A percentile compares a stretch with the other conserved stretches of the same genome.
Conservation (phyloP, 2,329 filamentous ascomycete genomes). For the Bipolaris sorokiniana region DNA sequence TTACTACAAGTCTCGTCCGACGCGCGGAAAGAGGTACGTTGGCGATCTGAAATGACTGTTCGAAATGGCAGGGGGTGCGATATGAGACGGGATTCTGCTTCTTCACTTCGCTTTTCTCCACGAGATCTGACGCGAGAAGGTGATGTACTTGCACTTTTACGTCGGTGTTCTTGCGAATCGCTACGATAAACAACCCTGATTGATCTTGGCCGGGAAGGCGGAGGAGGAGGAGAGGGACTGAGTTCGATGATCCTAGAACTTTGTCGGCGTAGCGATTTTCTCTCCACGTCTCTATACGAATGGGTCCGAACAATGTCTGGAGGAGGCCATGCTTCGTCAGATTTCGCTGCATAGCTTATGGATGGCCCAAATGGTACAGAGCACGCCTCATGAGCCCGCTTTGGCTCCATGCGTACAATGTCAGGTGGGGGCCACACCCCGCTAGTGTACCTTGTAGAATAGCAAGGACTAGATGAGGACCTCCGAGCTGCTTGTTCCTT, state of each 20-base stretch:
- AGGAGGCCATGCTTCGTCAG: constrained; percentile 32
- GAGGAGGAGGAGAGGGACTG: constrained; percentile 27
- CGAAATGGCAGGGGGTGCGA: constrained; percentile 35
- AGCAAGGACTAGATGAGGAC: constrained; percentile 31
- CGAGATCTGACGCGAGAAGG: constrained; percentile 13
- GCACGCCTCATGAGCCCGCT: constrained; percentile 3
- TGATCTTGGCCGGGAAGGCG: constrained; percentile 21
- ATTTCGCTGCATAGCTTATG: constrained; percentile 9
- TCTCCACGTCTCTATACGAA: constrained; percentile 22
- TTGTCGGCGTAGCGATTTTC: constrained; percentile 12
- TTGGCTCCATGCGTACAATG: constrained; percentile 17
- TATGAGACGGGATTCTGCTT: constrained; percentile 32
- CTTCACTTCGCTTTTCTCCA: constrained; percentile 18
- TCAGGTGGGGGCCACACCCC: constrained; percentile 29
- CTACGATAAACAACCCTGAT: constrained; percentile 23
- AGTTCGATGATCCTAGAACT: constrained; percentile 32
- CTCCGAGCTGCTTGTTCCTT: constrained; percentile 20
- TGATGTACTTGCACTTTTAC: constrained; percentile 21
- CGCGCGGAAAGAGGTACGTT: constrained; percentile 16
- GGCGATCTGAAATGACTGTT: constrained; percentile 28
- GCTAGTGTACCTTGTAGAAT: constrained; percentile 23
- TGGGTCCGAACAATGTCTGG: constrained; percentile 35
- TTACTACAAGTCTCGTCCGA: constrained; percentile 29
- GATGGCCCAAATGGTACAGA: constrained; percentile 6
- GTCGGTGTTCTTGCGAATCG: constrained; percentile 23